A percentile compares a stretch with the other conserved stretches of the same genome.
Conservation (phyloP, 306 rosid genomes). For the Boehmeria nivea region DNA sequence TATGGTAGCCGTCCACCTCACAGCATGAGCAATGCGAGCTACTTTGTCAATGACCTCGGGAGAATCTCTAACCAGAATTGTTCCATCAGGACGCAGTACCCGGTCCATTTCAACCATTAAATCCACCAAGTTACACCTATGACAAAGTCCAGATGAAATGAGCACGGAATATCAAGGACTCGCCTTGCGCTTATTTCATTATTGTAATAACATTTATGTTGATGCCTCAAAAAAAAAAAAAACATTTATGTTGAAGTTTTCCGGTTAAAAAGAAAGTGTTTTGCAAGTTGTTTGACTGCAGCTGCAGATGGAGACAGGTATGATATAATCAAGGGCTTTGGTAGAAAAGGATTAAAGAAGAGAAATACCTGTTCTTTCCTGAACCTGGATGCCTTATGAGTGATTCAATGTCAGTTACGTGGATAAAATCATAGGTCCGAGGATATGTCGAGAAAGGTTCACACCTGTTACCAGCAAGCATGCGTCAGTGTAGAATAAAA, state of each 20-base stretch:
- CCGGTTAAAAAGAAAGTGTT: too few species aligned
- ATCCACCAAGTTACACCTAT: conserved; percentile 88
- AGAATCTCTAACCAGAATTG: conserved; percentile 66
- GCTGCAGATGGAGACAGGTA: too few species aligned
- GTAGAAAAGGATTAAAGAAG: neutral
- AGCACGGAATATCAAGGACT: conserved; percentile 1
- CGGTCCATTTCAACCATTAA: conserved; percentile 93
- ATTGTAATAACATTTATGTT: too few species aligned
- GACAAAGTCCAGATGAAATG: conserved; percentile 11
- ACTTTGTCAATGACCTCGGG: conserved; percentile 74
- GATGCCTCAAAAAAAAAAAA: too few species aligned
- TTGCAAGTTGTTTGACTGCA: too few species aligned
- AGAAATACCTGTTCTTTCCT: conserved; percentile 59
- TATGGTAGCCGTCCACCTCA: conserved; percentile 63
- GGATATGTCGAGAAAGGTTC: conserved; percentile 99
- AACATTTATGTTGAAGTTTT: too few species aligned
- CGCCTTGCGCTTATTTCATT: neutral
- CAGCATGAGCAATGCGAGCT: conserved; percentile 58
- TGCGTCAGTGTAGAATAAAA: conserved; percentile 15
- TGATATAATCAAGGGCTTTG: neutral
- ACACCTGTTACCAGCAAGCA: conserved; percentile 59
- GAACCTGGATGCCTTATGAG: conserved; percentile 64
- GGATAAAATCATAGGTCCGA: conserved; percentile 84
- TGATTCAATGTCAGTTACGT: conserved; percentile 69
- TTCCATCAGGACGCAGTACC: conserved; percentile 89